These are phyloP conservation scores for Alternaria tenuissima DNA, from an alignment of 2,329 filamentous ascomycete species.

Conservation along the genomic window DNA sequence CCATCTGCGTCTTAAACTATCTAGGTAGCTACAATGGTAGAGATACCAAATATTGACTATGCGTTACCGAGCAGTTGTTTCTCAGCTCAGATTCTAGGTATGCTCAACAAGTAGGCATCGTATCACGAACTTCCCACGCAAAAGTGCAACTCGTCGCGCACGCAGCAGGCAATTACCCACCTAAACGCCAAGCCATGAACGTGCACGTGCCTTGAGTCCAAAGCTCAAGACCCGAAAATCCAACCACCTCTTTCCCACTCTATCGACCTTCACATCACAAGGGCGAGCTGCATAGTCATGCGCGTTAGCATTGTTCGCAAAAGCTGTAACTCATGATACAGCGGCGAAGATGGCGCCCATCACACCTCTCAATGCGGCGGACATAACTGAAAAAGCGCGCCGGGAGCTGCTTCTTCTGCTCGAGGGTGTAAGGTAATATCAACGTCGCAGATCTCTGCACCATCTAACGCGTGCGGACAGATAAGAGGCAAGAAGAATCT, in stretches of 20 bases:
- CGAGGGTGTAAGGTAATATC: conserved; percentile 82
- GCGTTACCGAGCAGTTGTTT: not conserved
- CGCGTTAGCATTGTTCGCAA: conserved; percentile 7
- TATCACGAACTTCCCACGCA: not conserved
- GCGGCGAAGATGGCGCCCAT: conserved; percentile 68
- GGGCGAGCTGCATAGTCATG: conserved; percentile 18
- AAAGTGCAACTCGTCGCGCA: not conserved
- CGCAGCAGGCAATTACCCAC: not conserved
- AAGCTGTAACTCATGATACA: conserved; percentile 19
- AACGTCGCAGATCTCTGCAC: conserved; percentile 32
- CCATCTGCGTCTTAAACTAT: too few species aligned
- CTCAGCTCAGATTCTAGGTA: not conserved
- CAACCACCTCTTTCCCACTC: conserved; percentile 3
- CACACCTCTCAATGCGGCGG: conserved; percentile 74
- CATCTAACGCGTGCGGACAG: conserved; percentile 60
- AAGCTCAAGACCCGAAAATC: conserved; percentile 17
- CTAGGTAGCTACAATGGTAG: not conserved
- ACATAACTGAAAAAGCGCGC: conserved; percentile 81
- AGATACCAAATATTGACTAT: too few species aligned
- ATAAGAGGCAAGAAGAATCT: conserved; percentile 99
- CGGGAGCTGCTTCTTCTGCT: conserved; percentile 90
- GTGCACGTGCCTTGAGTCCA: conserved; percentile 25
- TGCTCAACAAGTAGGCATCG: too few species aligned
- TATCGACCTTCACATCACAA: conserved; percentile 15
- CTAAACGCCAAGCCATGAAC: conserved; percentile 18